Conservation (phyloP, 106 monocot genomes). For the Vanilla planifolia region DNA sequence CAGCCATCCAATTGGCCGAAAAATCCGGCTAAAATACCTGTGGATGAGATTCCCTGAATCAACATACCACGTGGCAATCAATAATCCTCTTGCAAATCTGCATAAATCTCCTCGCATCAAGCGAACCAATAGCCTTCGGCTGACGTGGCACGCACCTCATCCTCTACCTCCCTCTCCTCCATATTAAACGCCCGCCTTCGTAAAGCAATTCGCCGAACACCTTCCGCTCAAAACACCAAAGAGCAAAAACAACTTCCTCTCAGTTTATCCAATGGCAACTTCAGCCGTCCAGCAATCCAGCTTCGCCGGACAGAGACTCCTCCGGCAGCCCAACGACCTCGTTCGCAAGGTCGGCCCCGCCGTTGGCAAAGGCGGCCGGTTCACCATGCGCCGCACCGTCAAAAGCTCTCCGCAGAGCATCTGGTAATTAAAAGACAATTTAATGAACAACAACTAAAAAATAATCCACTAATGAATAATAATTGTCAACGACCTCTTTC, state of each 20-base stretch:
- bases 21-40: not conserved
- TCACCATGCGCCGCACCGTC: constrained; percentile 92
- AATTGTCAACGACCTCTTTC: not conserved
- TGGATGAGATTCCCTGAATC: not conserved
- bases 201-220: not conserved
- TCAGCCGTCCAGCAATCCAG: constrained; percentile 58
- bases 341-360: constrained; percentile 47
- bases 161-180: constrained; percentile 12
- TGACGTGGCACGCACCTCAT: constrained; percentile 34
- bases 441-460: no score
- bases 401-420: constrained; percentile 74
- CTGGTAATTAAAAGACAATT: constrained; percentile 34
- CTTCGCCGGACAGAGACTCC: constrained; percentile 57
- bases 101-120: not conserved
- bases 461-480: no score
- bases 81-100: not conserved
- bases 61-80: constrained; percentile 13
- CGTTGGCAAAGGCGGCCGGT: constrained; percentile 35
- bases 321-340: constrained; percentile 46
- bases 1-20: no score
- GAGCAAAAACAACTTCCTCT: not conserved
- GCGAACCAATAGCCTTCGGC: constrained; percentile 26
- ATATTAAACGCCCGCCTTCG: not conserved
- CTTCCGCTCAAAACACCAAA: not conserved
- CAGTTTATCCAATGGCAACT: constrained; percentile 37